Conservation (phyloP, 257 asterid genomes). For the Solanum arcanum region DNA sequence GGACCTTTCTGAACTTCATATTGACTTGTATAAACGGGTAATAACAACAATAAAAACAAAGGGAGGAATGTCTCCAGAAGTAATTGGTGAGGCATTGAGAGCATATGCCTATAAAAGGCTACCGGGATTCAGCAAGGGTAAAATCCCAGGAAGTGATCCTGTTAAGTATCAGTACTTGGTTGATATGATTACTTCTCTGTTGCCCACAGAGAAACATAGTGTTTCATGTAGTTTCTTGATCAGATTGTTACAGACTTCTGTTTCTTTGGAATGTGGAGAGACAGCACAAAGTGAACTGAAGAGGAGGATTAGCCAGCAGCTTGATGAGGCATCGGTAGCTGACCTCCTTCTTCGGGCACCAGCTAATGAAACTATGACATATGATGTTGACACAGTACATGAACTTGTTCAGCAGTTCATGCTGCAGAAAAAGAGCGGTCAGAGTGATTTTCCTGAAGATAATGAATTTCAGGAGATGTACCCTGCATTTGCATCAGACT, state of each 20-base stretch:
- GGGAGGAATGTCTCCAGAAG: slow-evolving; percentile 41
- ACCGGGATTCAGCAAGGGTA: slow-evolving; percentile 47
- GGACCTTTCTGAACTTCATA: slow-evolving; percentile 73
- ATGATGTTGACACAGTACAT: slow-evolving; percentile 34
- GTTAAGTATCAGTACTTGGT: slow-evolving; percentile 46
- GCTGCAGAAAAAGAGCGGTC: slow-evolving; percentile 31
- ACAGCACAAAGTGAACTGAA: slow-evolving; percentile 32
- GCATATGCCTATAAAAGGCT: slow-evolving; percentile 47
- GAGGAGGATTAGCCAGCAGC: slow-evolving; percentile 47
- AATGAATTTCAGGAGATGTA: slow-evolving; percentile 29
- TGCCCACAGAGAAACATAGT: slow-evolving; percentile 43
- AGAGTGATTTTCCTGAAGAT: slow-evolving; percentile 13
- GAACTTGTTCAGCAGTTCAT: slow-evolving; percentile 59
- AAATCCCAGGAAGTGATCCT: slow-evolving; percentile 32
- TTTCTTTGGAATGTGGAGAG: slow-evolving; percentile 46
- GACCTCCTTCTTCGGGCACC: slow-evolving; percentile 49
- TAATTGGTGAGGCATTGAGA: slow-evolving; percentile 61
- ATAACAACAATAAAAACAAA: slow-evolving; percentile 45
- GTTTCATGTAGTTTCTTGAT: slow-evolving; percentile 53
- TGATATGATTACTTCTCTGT: slow-evolving; percentile 37
- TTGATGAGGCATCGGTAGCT: slow-evolving; percentile 50
- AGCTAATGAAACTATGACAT: slow-evolving; percentile 37
- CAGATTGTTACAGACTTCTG: slow-evolving; percentile 50
- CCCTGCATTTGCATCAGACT: slow-evolving; percentile 28
- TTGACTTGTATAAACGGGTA: slow-evolving; percentile 55